Evolutionary conservation across 2,329 filamentous ascomycete genomes (phyloP), one percentile per base, ranked within the genome.

Genomic region (Aspergillus persii): DNA sequence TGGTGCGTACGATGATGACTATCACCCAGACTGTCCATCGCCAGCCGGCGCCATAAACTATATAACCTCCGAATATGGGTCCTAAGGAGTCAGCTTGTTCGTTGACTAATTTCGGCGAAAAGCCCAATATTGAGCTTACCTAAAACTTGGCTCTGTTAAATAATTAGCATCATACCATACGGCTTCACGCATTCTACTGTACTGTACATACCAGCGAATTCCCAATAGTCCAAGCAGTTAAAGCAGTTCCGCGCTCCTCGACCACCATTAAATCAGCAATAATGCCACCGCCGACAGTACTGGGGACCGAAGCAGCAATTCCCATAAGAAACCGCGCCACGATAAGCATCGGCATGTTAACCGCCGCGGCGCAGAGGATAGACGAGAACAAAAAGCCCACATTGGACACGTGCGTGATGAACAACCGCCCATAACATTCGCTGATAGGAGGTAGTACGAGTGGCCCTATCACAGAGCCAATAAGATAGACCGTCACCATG

Each of bases 281-380:
- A 29, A 50, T 39, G 2, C 53, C 53, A 23, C 53, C 53, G 27
- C 39, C 23, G n/a, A 55, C 33, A 3, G 46, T 47, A 7, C 33
- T 49, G 23, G 53, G 53, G 6, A 55, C 23, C 3, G 44, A 36
- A 2, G 44, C 53, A 29, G 53, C 15, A 26, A 55, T 26, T 8
- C 53, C 53, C 46, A 55, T 23, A 11, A 55, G 30, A 3, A 55
- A 27, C 27, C 53, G 53, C 23, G 53, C 53, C 1, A 55, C 23
- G n/a, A 36, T 47, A 9, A 55, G 18, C 53, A 55, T 55, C n/a
- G 53, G 53, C 7, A 55, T 33, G 26, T 55, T 41, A 31, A 55
- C 53, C 29, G 44, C 48, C 8, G 48, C 30, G 3, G 53, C 53
- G 5, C 53, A 55, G 5, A 55, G 53, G 12, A 50, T 55, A 9